These are phyloP conservation scores for Breviolum minutum DNA, from an alignment of 73 alveolate genomes.

Conservation along the genomic window DNA sequence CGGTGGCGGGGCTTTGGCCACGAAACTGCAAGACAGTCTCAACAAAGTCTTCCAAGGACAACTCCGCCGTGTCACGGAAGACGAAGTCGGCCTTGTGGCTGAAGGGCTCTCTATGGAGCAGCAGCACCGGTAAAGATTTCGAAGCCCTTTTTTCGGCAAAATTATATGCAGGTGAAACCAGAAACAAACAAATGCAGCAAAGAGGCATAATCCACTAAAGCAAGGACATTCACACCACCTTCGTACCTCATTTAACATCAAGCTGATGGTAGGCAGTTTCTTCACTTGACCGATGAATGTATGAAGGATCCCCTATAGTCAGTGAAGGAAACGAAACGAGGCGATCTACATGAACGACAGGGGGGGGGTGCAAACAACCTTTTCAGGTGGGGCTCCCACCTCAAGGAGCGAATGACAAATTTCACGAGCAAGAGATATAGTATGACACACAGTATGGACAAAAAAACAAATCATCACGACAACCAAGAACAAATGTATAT, in stretches of 20 bases:
- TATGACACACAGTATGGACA: no score
- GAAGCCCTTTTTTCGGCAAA: background rate
- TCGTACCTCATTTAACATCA: slow-evolving; percentile 28
- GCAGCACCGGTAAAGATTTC: background rate
- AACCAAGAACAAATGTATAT: no score
- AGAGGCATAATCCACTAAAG: slow-evolving; percentile 81
- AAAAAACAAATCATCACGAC: no score
- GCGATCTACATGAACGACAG: no score
- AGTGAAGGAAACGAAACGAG: no score
- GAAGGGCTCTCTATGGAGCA: background rate
- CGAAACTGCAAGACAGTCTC: slow-evolving; percentile 95
- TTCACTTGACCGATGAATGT: no score
- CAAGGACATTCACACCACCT: slow-evolving; percentile 92
- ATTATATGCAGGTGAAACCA: background rate
- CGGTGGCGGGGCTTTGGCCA: slow-evolving; percentile 75
- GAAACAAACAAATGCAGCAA: background rate
- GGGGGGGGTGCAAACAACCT: no score
- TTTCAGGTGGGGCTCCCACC: no score
- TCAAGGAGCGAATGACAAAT: no score
- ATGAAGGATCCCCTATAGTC: no score
- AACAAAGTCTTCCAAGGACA: slow-evolving; percentile 64
- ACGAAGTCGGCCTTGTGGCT: slow-evolving; percentile 61
- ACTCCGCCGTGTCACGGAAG: slow-evolving; percentile 71
- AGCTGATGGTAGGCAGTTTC: background rate
- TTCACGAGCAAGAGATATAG: no score